A percentile compares a stretch with the other conserved stretches of the same genome.
Evolutionary conservation across 495 filamentous ascomycete species (phyloP).

Genomic region (Penicillium samsonianum): DNA sequence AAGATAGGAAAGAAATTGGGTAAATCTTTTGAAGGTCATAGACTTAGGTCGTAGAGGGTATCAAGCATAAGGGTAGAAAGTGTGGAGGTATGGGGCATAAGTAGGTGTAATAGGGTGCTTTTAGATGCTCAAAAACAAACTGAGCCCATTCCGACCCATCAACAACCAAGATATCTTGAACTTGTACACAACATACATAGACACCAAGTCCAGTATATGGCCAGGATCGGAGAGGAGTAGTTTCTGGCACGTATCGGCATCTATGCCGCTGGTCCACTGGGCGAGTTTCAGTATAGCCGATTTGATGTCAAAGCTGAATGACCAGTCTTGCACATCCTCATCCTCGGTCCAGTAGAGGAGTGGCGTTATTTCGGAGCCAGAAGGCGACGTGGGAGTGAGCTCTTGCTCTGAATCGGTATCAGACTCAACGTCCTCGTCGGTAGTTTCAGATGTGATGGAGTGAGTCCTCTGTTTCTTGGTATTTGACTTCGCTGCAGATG

Average conservation of each 20-base stretch:
- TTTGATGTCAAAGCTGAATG: conserved; percentile 11
- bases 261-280: neutral
- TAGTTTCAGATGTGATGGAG: neutral
- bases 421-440: conserved; percentile 2
- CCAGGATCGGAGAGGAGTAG: neutral
- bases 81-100: neutral
- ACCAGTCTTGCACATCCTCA: neutral
- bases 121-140: neutral
- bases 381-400: neutral
- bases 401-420: conserved; percentile 4
- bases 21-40: no score
- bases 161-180: neutral
- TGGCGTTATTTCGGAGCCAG: neutral
- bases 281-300: neutral
- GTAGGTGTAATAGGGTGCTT: neutral
- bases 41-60: no score
- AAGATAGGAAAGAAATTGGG: neutral
- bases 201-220: conserved; percentile 12
- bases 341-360: neutral
- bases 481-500: conserved; percentile 9
- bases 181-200: conserved; percentile 7
- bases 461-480: conserved; percentile 6
- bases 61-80: neutral
- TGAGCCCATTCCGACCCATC: neutral
- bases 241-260: neutral